Conservation (phyloP, 2,329 filamentous ascomycete genomes). For the Samsoniella hepiali region DNA sequence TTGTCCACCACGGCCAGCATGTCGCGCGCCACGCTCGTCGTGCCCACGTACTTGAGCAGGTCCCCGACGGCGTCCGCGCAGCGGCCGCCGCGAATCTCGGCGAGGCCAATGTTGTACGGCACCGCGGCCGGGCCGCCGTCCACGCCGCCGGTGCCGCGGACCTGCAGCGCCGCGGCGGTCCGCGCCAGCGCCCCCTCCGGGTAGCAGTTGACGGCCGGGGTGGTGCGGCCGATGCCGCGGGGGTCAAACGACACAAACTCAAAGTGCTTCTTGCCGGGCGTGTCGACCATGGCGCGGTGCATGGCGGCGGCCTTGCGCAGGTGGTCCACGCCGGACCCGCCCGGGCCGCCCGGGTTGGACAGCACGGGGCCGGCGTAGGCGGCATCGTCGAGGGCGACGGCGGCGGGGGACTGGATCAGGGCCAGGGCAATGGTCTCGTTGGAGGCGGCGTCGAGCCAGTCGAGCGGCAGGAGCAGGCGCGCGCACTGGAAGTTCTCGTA, state of each 20-base stretch:
- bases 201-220: slow-evolving; percentile 40
- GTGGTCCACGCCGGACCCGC: slow-evolving; percentile 37
- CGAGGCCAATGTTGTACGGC: slow-evolving; percentile 28
- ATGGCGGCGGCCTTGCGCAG: slow-evolving; percentile 26
- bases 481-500: slow-evolving; percentile 40
- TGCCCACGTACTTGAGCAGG: slow-evolving; percentile 35
- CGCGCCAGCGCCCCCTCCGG: slow-evolving; percentile 29
- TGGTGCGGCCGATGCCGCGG: slow-evolving; percentile 38
- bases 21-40: slow-evolving; percentile 39
- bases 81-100: slow-evolving; percentile 27
- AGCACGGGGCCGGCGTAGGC: slow-evolving; percentile 42
- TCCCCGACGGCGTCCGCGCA: slow-evolving; percentile 29
- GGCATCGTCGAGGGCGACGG: slow-evolving; percentile 36
- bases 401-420: slow-evolving; percentile 39
- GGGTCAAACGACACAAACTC: slow-evolving; percentile 45
- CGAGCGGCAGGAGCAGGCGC: slow-evolving; percentile 41
- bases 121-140: slow-evolving; percentile 23
- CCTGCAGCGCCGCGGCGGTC: slow-evolving; percentile 29
- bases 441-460: slow-evolving; percentile 37
- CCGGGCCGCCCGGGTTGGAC: slow-evolving; percentile 45
- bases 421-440: slow-evolving; percentile 36
- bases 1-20: slow-evolving; percentile 45
- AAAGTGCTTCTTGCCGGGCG: slow-evolving; percentile 33
- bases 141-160: slow-evolving; percentile 30
- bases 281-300: slow-evolving; percentile 31